A percentile compares a stretch with the other conserved stretches of the same genome.
phyloP scores from a whole-genome alignment of 768 basidiomycete genomes.

The Butyriboletus loyo region DNA sequence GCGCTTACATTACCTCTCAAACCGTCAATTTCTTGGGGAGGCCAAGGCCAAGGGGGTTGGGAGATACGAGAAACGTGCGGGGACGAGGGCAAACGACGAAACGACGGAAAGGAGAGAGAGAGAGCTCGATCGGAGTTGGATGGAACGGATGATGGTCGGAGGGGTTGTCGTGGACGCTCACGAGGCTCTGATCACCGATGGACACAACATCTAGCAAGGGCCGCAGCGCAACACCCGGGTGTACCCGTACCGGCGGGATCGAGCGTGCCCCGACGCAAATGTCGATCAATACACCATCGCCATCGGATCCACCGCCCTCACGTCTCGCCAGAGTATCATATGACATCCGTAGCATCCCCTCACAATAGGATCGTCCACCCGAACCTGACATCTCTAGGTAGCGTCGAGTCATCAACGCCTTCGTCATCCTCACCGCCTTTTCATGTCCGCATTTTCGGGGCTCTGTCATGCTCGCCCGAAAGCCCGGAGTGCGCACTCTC shows the following conservation, averaged over 20 bases:
- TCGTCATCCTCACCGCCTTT: background rate
- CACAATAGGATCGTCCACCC: background rate
- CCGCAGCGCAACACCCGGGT: background rate
- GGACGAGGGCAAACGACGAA: background rate
- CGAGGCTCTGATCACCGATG: background rate
- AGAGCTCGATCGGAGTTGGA: background rate
- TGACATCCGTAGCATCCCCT: background rate
- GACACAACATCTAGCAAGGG: background rate
- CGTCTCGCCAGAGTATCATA: background rate
- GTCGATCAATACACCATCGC: conserved; percentile 3
- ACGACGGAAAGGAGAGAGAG: background rate
- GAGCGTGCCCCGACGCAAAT: background rate
- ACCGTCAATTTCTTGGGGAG: background rate
- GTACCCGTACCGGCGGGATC: background rate
- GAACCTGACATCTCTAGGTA: background rate
- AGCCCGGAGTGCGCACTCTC: background rate
- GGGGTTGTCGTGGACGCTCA: background rate
- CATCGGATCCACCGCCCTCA: background rate
- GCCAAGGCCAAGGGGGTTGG: background rate
- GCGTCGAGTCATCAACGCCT: background rate
- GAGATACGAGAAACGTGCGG: background rate
- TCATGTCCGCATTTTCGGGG: background rate
- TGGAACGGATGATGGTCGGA: background rate
- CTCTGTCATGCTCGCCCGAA: background rate
- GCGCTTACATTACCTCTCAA: background rate